Evolutionary conservation across 2,329 filamentous ascomycete species (phyloP).

Genomic region (Lomentospora prolificans): DNA sequence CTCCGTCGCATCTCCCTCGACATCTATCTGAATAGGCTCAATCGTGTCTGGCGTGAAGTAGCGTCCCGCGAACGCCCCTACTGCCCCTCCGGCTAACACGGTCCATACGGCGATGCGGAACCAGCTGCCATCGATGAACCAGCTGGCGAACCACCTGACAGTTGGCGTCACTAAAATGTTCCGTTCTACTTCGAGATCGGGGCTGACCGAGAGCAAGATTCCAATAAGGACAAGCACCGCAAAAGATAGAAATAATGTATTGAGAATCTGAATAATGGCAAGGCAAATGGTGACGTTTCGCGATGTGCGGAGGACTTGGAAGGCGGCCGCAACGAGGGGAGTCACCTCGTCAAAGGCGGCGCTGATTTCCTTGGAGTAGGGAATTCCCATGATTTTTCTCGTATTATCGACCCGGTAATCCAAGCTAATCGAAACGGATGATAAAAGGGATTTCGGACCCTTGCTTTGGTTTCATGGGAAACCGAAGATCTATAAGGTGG

Average conservation of each 20-base stretch:
- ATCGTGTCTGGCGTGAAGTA: conserved; percentile 11
- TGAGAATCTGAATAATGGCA: neutral
- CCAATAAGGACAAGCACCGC: neutral
- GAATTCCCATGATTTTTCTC: neutral
- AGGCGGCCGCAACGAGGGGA: neutral
- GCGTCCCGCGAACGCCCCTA: neutral
- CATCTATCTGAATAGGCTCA: too few relatives aligned
- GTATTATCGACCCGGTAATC: too few relatives aligned
- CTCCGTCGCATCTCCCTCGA: too few relatives aligned
- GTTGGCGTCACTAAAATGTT: neutral
- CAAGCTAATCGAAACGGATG: too few relatives aligned
- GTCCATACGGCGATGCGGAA: neutral
- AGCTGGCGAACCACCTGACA: neutral
- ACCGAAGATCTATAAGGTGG: too few relatives aligned
- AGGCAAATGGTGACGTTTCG: neutral
- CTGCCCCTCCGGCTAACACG: neutral
- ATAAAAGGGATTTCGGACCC: too few relatives aligned
- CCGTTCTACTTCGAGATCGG: neutral
- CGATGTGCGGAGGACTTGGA: neutral
- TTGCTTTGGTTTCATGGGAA: too few relatives aligned
- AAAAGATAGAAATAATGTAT: neutral
- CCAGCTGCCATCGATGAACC: neutral
- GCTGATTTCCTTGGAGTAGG: neutral
- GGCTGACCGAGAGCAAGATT: neutral
- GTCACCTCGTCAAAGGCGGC: neutral